A percentile compares a stretch with the other conserved stretches of the same genome.
Evolutionary conservation across 192 early-diverging fungal genomes (phyloP).

Genomic region (Backusella macrospora): DNA sequence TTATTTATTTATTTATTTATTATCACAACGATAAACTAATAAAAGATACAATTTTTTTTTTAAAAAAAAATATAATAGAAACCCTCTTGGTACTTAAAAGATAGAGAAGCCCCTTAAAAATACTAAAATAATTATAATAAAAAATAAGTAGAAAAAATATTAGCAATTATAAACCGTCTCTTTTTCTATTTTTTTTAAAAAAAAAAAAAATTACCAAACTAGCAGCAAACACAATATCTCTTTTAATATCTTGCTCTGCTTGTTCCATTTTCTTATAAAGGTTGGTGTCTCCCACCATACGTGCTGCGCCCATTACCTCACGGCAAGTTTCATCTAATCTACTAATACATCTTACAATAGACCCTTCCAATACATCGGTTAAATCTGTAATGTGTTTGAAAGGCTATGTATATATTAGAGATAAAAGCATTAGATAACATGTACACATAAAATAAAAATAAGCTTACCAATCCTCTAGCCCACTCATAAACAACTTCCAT

Average conservation of each 20-base stretch:
- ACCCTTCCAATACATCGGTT: conserved; percentile 94
- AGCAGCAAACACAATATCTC: conserved; percentile 97
- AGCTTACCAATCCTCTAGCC: conserved; percentile 79
- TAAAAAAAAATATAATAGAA: not conserved
- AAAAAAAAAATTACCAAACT: conserved; percentile 73
- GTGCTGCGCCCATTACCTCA: conserved; percentile 81
- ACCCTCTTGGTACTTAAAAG: conserved; percentile 32
- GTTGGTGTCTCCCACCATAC: conserved; percentile 87
- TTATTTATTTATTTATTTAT: not conserved
- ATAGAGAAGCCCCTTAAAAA: conserved; percentile 11
- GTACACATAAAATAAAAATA: not conserved
- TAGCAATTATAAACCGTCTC: not conserved
- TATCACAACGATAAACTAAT: not conserved
- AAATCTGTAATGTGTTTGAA: conserved; percentile 92
- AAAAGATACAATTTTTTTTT: not conserved
- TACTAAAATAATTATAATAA: not conserved
- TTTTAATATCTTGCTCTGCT: conserved; percentile 81
- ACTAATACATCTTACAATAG: conserved; percentile 93
- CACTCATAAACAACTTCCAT: conserved; percentile 98
- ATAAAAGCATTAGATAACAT: not conserved
- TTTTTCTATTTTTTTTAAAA: no score
- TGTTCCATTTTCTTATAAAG: conserved; percentile 93
- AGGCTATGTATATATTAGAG: conserved; percentile 34
- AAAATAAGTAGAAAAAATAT: not conserved
- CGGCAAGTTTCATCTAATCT: conserved; percentile 92